Base-by-base conservation (phyloP, 1,139 yeast species). In the Magnusiomyces suaveolens region DNA sequence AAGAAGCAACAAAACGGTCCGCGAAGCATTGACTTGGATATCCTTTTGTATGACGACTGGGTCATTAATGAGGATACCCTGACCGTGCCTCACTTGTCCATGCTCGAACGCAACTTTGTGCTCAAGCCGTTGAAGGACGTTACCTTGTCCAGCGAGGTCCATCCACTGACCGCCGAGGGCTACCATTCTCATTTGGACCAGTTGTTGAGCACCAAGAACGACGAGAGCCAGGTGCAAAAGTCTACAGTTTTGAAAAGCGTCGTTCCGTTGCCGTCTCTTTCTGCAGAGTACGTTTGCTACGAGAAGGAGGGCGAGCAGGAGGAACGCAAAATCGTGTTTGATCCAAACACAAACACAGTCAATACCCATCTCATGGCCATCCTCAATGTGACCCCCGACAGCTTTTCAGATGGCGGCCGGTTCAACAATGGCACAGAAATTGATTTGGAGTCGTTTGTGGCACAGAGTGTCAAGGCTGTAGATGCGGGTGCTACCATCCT, bases 1-100 rank as follows among this genome's bases (percentile, higher is more conserved):
- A 92, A 92, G 66, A 72, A 81, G 47, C 77, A 87, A 59, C 90
- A 87, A 36, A 92, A 92, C 65, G 97, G 98, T 0, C 98, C 98
- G 4, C 75, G 99, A 57, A 72, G 85, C 10, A 87, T 92, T 55
- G 99, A 92, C 65, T 75, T 92, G 57, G 99, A 92, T 69, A 87
- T 92, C 24, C 63, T 92, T 16, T 71, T 92, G 25, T 89, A 81
- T 63, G 94, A 83, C 64, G 78, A 81, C 54, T 63, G 75, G 32
- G 76, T 78, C 10, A 54, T 75, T 58, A 84, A 84, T 64, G 73
- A 79, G 1, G 72, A 77, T 0, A 76, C 80, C 51, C 76, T 92
- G 62, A 79, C 78, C 32, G 75, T 92, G 21, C 99, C 98, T 0
- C 99, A 92, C 69, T 80, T 83, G 47, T 77, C 87, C 53, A 85